Evolutionary conservation across 2,329 filamentous ascomycete genomes (phyloP).

Genomic region (Exophiala xenobiotica): DNA sequence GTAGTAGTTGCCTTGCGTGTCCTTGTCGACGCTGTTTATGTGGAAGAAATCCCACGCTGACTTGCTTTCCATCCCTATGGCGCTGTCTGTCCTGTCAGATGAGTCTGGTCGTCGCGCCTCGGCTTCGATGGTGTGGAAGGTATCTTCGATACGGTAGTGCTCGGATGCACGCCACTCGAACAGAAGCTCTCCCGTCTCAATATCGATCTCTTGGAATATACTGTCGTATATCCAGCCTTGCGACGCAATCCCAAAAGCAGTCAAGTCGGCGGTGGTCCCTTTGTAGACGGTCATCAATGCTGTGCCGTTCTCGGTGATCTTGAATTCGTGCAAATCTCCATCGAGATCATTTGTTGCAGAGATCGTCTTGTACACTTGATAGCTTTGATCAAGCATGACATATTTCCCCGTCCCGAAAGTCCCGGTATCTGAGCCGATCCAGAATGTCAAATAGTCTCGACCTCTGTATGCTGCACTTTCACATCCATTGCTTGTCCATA

Average conservation of each 20-base stretch:
- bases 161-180: constrained; percentile 51
- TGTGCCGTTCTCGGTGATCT: constrained; percentile 22
- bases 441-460: constrained; percentile 49
- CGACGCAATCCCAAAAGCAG: constrained; percentile 30
- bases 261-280: constrained; percentile 14
- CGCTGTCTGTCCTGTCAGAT: neutral
- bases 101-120: neutral
- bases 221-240: constrained; percentile 44
- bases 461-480: constrained; percentile 46
- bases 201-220: constrained; percentile 48
- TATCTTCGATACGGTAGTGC: constrained; percentile 37
- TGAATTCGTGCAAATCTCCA: constrained; percentile 27
- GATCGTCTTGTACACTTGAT: neutral
- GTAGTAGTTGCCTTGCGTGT: constrained; percentile 45
- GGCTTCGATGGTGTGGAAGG: constrained; percentile 5
- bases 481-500: constrained; percentile 46
- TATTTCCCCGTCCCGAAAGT: constrained; percentile 50
- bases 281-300: constrained; percentile 26
- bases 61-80: neutral
- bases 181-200: constrained; percentile 43
- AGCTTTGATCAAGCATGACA: constrained; percentile 39
- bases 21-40: constrained; percentile 56
- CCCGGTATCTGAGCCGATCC: constrained; percentile 47
- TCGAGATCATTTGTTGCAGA: constrained; percentile 21
- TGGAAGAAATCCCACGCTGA: constrained; percentile 55